Conservation (phyloP, 495 filamentous ascomycete genomes). For the Tuber magnatum region DNA sequence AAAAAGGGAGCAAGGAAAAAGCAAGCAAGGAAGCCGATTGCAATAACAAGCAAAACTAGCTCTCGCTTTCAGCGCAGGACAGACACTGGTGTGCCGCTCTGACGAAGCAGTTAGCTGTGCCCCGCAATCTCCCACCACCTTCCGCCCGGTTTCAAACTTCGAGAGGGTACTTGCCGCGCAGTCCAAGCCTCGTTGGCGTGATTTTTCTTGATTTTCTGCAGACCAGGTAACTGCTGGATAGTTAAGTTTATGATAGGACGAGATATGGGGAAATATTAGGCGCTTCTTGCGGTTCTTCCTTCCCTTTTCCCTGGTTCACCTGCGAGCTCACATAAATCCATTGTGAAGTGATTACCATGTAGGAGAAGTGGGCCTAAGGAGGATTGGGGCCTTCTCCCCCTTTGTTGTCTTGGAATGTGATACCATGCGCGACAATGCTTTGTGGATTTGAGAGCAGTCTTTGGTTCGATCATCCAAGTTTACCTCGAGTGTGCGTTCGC, state of each 20-base stretch:
- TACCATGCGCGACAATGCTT: background rate
- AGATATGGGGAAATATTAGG: background rate
- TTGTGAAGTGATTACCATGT: background rate
- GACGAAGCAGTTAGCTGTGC: background rate
- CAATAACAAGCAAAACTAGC: background rate
- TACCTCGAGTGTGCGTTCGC: background rate
- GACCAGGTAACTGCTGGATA: background rate
- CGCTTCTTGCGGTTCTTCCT: background rate
- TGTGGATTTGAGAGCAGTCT: background rate
- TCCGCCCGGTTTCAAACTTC: background rate
- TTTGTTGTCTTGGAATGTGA: background rate
- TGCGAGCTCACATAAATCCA: background rate
- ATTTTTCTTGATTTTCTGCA: background rate
- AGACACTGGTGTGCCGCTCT: background rate
- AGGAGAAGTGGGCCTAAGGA: background rate
- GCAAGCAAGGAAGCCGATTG: background rate
- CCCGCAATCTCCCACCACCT: background rate
- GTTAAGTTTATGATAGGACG: background rate
- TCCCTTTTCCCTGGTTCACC: background rate
- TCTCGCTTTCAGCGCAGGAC: background rate
- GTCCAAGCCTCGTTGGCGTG: background rate
- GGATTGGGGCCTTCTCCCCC: background rate
- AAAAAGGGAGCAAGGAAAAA: background rate
- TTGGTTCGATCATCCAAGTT: background rate
- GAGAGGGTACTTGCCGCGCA: background rate